Conservation (phyloP, 108 stramenopile species). For the Cyclostephanos invisitatus region DNA sequence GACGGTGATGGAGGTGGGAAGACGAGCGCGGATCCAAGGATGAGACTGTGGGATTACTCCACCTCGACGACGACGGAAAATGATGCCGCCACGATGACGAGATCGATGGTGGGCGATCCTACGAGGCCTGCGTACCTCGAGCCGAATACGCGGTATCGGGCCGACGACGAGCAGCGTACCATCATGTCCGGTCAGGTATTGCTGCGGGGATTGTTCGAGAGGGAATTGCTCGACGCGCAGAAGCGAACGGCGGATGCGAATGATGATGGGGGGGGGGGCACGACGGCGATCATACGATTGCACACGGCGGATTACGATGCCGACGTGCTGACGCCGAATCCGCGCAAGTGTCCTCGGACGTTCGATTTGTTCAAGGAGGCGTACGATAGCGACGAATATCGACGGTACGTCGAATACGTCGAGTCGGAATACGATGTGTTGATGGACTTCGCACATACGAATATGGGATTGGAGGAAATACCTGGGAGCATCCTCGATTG, state of each 20-base stretch:
- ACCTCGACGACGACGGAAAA: too few species aligned
- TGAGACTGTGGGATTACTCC: conserved; percentile 61
- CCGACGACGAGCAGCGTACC: conserved; percentile 88
- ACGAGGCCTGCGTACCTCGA: conserved; percentile 41
- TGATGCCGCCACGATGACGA: neutral
- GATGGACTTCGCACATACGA: too few species aligned
- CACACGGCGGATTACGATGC: conserved; percentile 77
- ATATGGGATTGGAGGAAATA: conserved; percentile 38
- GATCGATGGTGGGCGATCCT: conserved; percentile 21
- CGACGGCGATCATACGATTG: conserved; percentile 53
- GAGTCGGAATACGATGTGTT: too few species aligned
- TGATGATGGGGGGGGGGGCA: conserved; percentile 9
- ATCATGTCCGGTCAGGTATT: conserved; percentile 87
- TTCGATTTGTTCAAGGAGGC: conserved; percentile 48
- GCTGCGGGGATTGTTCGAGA: conserved; percentile 74
- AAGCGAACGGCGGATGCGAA: too few species aligned
- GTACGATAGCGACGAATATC: conserved; percentile 55
- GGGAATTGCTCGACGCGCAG: conserved; percentile 37
- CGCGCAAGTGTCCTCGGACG: conserved; percentile 68
- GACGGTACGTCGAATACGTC: conserved; percentile 37
- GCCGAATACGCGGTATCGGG: conserved; percentile 61
- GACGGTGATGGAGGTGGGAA: too few species aligned
- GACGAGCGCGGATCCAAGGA: conserved; percentile 42
- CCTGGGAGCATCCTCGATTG: conserved; percentile 67
- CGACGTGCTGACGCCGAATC: conserved; percentile 76